Evolutionary conservation across 1,284 basidiomycete species (phyloP), one percentile per base, ranked within the genome.

Genomic region (Sporisorium iseilematis-ciliati): DNA sequence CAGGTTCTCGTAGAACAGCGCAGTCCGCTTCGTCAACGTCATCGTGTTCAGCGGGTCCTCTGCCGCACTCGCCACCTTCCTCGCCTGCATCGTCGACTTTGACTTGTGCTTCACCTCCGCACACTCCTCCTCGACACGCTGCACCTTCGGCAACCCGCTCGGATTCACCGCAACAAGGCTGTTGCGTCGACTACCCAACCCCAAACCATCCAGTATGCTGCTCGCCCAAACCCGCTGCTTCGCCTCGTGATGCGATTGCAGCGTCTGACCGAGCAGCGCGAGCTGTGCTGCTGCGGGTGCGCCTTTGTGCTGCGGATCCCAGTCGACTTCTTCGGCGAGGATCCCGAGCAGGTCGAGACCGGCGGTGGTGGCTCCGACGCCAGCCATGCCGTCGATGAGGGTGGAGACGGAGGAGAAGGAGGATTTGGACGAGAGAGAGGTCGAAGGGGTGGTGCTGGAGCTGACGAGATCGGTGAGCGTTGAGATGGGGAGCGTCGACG

Each of bases 1-100:
- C 2, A 80, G 58, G n/a, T 75, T 78, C 10, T 79, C 72, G 65
- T 78, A 82, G 63, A 77, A 82, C 42, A 77, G 56, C 21, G 77
- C 77, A 12, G 80, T 80, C 23, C 78, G 57, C 26, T 65, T 68
- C 20, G 79, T 82, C 56, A 82, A 65, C 7, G 72, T 68, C 41
- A 67, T 65, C 11, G 78, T 81, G 48, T 77, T 80, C 14, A 73
- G 53, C 20, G 70, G 65, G 12, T 73, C 65, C 3, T 62, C 64
- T 2, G 25, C 29, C 26, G n/a, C 4, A 23, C 16, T 18, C 6
- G 29, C 35, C 4, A 18, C 6, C 33, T 11, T 23, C 16, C 29
- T 41, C 14, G 38, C 20, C 6, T 31, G 38, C 18, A 29, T n/a
- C 20, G 48, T 8, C 26, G 35, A n/a, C 18, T 11, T 21, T 10